phyloP scores from a whole-genome alignment of 1,139 yeast genomes.

The Blastobotrys elegans region DNA sequence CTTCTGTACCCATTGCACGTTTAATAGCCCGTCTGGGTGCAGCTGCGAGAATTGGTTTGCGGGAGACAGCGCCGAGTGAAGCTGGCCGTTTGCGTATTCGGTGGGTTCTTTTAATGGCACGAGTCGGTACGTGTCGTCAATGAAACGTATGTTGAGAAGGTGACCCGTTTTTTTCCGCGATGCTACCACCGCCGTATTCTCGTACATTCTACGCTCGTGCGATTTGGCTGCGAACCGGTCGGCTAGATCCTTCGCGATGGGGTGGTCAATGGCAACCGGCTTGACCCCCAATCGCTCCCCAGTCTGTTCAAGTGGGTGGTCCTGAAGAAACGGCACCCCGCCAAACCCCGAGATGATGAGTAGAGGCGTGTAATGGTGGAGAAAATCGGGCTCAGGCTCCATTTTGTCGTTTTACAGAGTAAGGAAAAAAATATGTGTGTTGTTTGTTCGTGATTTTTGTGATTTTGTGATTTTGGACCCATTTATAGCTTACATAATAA shows the following conservation, averaged over 20 bases:
- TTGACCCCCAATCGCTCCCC: slow-evolving; percentile 24
- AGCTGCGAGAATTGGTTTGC: slow-evolving; percentile 35
- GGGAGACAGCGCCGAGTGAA: slow-evolving; percentile 41
- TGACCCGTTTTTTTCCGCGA: slow-evolving; percentile 19
- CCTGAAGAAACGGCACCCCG: slow-evolving; percentile 12
- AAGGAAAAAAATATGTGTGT: too few relatives aligned
- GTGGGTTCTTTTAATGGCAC: slow-evolving; percentile 7
- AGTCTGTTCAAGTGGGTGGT: slow-evolving; percentile 20
- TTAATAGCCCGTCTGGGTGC: slow-evolving; percentile 42
- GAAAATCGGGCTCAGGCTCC: slow-evolving; percentile 17
- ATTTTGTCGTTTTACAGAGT: too few relatives aligned
- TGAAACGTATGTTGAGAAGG: slow-evolving; percentile 25
- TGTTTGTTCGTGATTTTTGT: too few relatives aligned
- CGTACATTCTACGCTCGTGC: slow-evolving; percentile 18
- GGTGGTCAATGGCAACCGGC: slow-evolving; percentile 12
- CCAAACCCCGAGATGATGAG: slow-evolving; percentile 28
- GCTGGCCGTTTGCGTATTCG: slow-evolving; percentile 29
- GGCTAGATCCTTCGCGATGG: slow-evolving; percentile 19
- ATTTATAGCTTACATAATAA: neutral
- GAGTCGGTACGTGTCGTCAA: slow-evolving; percentile 12
- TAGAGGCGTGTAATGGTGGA: slow-evolving; percentile 28
- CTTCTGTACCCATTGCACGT: slow-evolving; percentile 47
- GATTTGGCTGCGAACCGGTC: slow-evolving; percentile 21
- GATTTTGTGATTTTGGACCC: too few relatives aligned
- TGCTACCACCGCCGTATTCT: slow-evolving; percentile 21